Conservation (phyloP, 768 basidiomycete species). For the Serendipita sp. region DNA sequence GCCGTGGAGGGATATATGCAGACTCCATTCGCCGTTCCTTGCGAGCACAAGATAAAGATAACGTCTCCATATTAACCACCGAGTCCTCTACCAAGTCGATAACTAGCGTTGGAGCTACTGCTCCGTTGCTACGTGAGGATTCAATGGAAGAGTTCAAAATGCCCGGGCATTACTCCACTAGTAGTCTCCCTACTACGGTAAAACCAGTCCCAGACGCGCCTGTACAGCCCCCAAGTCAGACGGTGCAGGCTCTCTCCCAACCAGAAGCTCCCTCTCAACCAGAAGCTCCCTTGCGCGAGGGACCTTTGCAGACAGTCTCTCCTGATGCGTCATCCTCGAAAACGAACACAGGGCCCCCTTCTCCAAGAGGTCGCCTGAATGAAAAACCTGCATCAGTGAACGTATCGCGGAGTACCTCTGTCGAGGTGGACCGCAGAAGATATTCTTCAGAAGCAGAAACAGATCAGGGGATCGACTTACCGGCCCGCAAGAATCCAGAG, state of each 20-base stretch:
- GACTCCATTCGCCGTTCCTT: conserved; percentile 37
- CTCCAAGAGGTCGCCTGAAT: neutral
- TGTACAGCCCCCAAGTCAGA: neutral
- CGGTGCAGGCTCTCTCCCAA: too few species aligned
- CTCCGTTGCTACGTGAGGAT: neutral
- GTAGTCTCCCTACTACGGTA: neutral
- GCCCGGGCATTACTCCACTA: conserved; percentile 6
- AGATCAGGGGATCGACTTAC: neutral
- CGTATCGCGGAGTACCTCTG: neutral
- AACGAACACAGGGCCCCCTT: neutral
- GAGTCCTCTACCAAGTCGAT: neutral
- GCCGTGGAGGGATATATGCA: conserved; percentile 81
- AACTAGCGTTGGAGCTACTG: conserved; percentile 2
- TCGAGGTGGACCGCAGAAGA: neutral
- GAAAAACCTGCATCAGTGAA: neutral
- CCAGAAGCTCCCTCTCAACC: neutral
- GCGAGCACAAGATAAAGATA: conserved; percentile 5
- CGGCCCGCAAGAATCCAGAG: neutral
- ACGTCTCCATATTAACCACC: conserved; percentile 3
- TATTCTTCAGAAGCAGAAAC: neutral
- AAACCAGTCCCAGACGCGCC: neutral
- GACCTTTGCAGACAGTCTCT: neutral
- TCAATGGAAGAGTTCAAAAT: conserved; percentile 2
- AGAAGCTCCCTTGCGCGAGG: neutral
- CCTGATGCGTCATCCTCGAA: neutral